A percentile compares a stretch with the other conserved stretches of the same genome.
phyloP scores from a whole-genome alignment of 1,139 yeast species.

The Lodderomyces margitis region DNA sequence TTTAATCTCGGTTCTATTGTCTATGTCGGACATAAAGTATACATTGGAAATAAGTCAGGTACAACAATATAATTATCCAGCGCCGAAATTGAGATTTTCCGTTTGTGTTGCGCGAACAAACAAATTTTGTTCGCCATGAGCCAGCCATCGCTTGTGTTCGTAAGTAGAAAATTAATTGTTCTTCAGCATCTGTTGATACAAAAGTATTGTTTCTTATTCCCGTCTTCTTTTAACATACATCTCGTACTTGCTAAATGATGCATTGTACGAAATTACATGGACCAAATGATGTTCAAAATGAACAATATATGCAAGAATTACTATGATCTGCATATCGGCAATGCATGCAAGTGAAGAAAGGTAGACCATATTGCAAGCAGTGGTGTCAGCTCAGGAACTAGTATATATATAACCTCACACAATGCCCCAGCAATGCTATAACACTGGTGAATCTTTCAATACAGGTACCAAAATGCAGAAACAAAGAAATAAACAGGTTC shows the following conservation, averaged over 20 bases:
- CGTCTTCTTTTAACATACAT: not conserved
- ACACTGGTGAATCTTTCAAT: not conserved
- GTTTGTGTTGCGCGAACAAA: not conserved
- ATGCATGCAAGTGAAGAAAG: no score
- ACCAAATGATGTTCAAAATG: no score
- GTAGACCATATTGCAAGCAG: no score
- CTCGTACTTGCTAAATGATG: not conserved
- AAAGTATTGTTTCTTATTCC: not conserved
- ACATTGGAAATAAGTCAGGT: no score
- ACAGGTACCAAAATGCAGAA: not conserved
- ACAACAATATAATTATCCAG: no score
- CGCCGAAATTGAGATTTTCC: no score
- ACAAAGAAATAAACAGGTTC: constrained; percentile 5
- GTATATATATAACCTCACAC: not conserved
- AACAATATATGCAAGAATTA: no score
- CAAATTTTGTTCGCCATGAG: no score
- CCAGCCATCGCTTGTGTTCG: not conserved
- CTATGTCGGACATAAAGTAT: constrained; percentile 1
- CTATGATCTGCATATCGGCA: constrained; percentile 2
- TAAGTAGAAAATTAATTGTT: no score
- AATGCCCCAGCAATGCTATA: not conserved
- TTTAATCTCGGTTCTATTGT: constrained; percentile 22
- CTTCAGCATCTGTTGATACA: no score
- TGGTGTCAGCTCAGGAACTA: no score
- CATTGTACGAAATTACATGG: not conserved